Evolutionary conservation across 805 yeast species (phyloP).

Genomic region (Barnettozyma sucrosica): DNA sequence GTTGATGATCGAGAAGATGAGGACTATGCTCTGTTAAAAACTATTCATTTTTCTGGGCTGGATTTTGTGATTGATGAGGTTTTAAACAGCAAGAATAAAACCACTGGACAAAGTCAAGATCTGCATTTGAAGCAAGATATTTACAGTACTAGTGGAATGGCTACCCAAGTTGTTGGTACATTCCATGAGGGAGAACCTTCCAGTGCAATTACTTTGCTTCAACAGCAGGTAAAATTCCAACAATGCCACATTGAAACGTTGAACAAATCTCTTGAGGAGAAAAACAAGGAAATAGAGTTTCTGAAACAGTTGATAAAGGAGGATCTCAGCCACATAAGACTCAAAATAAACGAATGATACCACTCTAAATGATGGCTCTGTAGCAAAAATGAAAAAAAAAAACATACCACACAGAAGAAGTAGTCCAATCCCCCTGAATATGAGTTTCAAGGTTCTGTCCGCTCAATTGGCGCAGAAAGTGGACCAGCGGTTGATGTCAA

Average conservation of each 20-base stretch:
- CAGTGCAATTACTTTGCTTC: constrained; percentile 4
- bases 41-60: constrained; percentile 14
- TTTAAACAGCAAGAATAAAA: constrained; percentile 6
- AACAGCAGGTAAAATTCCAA: constrained; percentile 9
- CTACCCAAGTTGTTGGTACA: constrained; percentile 1
- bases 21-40: constrained; percentile 5
- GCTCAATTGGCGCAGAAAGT: constrained; percentile 62
- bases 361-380: neutral
- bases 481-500: constrained; percentile 83
- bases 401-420: too few species aligned
- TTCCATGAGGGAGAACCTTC: constrained; percentile 2
- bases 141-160: neutral
- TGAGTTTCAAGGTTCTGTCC: constrained; percentile 34
- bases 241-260: constrained; percentile 8
- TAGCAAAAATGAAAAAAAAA: neutral
- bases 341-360: constrained; percentile 14
- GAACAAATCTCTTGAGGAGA: constrained; percentile 7
- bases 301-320: constrained; percentile 22
- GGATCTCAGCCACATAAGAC: constrained; percentile 21
- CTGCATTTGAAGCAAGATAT: neutral
- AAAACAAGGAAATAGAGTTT: constrained; percentile 20
- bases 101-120: neutral
- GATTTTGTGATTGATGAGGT: constrained; percentile 16
- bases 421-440: neutral
- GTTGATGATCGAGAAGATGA: constrained; percentile 11